Conservation (phyloP, 306 rosid species). For the cucumber (Cucumis sativus) region Cucumber_9930_V3 NC_026655.2:335001-335500, state of each 20-base stretch:
- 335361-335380: no score
- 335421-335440: not conserved
- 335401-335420: no score
- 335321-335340: no score
- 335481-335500: conserved; percentile 21
- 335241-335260: no score
- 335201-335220: not conserved
- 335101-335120: not conserved
- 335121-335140: not conserved
- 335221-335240: not conserved
- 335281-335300: no score
- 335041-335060: not conserved
- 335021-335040: not conserved
- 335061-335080: not conserved
- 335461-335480: conserved; percentile 17
- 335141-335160: not conserved
- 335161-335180: not conserved
- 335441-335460: not conserved
- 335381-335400: no score
- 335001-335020: not conserved
- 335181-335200: not conserved
- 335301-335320: no score
- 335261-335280: no score
- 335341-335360: no score
- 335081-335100: not conserved